Conservation (phyloP, 1,139 yeast species). For the Pichiaceae sp. region DNA sequence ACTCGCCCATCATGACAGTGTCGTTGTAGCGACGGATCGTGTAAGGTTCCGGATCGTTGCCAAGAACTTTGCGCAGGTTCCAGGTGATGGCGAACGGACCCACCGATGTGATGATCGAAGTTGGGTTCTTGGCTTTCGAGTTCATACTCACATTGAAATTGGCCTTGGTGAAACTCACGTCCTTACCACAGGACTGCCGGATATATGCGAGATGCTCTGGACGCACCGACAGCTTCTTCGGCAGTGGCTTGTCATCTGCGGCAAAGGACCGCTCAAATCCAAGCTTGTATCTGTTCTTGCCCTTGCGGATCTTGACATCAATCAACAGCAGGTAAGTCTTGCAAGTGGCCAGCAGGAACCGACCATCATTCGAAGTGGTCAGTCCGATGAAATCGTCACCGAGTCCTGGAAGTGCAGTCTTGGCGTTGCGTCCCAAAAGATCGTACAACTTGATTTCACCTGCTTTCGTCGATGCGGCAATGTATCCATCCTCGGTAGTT, state of each 20-base stretch:
- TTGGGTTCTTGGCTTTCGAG: slow-evolving; percentile 43
- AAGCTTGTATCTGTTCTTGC: slow-evolving; percentile 48
- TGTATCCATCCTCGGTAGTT: slow-evolving; percentile 63
- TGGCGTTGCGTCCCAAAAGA: slow-evolving; percentile 64
- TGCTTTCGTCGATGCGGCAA: slow-evolving; percentile 66
- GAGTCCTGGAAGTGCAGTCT: slow-evolving; percentile 69
- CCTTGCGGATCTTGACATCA: slow-evolving; percentile 55
- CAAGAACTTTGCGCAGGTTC: slow-evolving; percentile 55
- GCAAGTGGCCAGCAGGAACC: slow-evolving; percentile 78
- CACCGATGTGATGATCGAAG: slow-evolving; percentile 63
- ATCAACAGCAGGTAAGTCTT: slow-evolving; percentile 58
- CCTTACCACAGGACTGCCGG: slow-evolving; percentile 40
- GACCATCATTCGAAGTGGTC: slow-evolving; percentile 72
- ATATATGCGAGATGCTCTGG: slow-evolving; percentile 72
- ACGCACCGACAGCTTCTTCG: slow-evolving; percentile 55
- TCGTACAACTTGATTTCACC: slow-evolving; percentile 77
- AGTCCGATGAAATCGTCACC: slow-evolving; percentile 66
- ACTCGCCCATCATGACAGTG: slow-evolving; percentile 67
- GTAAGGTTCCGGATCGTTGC: slow-evolving; percentile 38
- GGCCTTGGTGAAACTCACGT: slow-evolving; percentile 60
- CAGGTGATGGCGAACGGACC: slow-evolving; percentile 81
- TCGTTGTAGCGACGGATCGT: slow-evolving; percentile 55
- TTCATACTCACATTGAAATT: slow-evolving; percentile 64
- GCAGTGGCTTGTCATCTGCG: slow-evolving; percentile 58
- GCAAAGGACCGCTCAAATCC: slow-evolving; percentile 66